Evolutionary conservation across 257 asterid genomes (phyloP).

Genomic region (Cordia subcordata): DNA sequence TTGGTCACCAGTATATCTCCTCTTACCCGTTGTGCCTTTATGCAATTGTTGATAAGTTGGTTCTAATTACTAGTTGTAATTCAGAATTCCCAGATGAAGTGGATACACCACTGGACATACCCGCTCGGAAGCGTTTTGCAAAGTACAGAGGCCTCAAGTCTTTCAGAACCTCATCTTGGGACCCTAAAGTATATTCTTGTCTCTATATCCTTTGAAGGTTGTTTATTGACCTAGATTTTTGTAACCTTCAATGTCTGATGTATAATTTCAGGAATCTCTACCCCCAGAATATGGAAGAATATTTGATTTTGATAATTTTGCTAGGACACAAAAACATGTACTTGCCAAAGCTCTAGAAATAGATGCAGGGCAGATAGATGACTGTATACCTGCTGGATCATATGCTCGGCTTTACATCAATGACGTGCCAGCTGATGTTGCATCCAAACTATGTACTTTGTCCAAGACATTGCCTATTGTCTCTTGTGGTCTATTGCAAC

Average conservation of each 20-base stretch:
- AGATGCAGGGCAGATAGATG: constrained; percentile 53
- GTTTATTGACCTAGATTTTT: neutral
- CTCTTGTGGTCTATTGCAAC: constrained; percentile 82
- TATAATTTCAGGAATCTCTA: constrained; percentile 74
- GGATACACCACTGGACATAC: constrained; percentile 80
- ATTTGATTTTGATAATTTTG: constrained; percentile 80
- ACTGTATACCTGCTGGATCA: constrained; percentile 58
- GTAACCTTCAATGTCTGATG: constrained; percentile 14
- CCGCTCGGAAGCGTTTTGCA: constrained; percentile 94
- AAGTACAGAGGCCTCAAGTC: constrained; percentile 93
- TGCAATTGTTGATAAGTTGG: neutral
- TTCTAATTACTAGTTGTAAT: constrained; percentile 14
- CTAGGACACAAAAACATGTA: constrained; percentile 77
- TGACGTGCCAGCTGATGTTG: constrained; percentile 50
- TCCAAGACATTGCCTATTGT: constrained; percentile 52
- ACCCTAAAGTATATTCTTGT: constrained; percentile 69
- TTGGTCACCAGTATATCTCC: no score
- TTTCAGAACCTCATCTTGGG: constrained; percentile 98
- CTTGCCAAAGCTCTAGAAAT: constrained; percentile 63
- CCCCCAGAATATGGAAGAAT: constrained; percentile 87
- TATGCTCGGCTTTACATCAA: constrained; percentile 65
- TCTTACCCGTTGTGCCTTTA: neutral
- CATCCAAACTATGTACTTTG: constrained; percentile 44
- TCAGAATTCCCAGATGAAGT: constrained; percentile 98
- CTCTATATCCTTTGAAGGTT: neutral